Evolutionary conservation across 2,329 filamentous ascomycete genomes (phyloP).

Genomic region (Colletotrichum karsti): DNA sequence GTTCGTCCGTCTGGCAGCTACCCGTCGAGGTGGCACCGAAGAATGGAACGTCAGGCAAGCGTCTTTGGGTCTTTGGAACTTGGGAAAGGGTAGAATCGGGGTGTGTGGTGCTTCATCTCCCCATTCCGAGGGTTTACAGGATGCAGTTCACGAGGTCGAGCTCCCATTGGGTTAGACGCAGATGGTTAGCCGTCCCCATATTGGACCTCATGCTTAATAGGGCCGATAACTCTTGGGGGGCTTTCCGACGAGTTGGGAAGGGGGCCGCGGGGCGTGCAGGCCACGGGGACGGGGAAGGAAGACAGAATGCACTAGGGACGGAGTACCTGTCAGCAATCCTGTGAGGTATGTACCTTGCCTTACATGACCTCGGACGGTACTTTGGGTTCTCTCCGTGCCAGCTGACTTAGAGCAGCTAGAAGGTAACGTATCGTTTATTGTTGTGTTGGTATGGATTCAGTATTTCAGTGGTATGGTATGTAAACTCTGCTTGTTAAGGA

Average conservation of each 20-base stretch:
- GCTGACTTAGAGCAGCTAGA: not conserved
- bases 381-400: not conserved
- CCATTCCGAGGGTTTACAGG: constrained; percentile 13
- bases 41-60: constrained; percentile 15
- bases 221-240: constrained; percentile 26
- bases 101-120: constrained; percentile 26
- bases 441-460: too few relatives aligned
- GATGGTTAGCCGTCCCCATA: constrained; percentile 28
- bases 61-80: not conserved
- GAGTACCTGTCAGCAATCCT: not conserved
- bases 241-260: constrained; percentile 28
- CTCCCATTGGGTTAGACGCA: constrained; percentile 21
- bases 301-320: not conserved
- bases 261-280: constrained; percentile 24
- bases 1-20: not conserved
- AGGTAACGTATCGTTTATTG: not conserved
- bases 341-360: not conserved
- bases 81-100: not conserved
- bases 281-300: constrained; percentile 8
- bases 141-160: constrained; percentile 7
- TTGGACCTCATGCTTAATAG: constrained; percentile 27
- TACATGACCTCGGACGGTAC: not conserved
- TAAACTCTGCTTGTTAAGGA: too few relatives aligned
- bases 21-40: constrained; percentile 4
- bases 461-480: too few relatives aligned